Conservation (phyloP, 2,329 filamentous ascomycete genomes). For the Endocalyx cinctus region DNA sequence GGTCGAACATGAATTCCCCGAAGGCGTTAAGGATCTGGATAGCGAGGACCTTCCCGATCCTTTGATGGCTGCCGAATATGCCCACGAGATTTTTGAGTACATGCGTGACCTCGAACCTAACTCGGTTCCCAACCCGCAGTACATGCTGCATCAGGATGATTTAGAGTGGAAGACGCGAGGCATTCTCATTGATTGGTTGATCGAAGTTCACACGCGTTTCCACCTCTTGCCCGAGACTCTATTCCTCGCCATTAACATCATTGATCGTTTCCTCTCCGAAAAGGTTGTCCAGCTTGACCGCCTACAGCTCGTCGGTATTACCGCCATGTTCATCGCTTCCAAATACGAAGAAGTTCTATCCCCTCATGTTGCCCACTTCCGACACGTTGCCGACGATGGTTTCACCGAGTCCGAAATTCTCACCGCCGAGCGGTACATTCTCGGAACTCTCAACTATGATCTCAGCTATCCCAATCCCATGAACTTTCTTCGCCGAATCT, state of each 20-base stretch:
- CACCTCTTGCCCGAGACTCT: constrained; percentile 92
- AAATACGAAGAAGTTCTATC: constrained; percentile 99
- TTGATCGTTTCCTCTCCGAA: constrained; percentile 92
- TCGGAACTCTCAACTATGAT: constrained; percentile 89
- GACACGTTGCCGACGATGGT: constrained; percentile 92
- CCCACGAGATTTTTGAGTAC: constrained; percentile 96
- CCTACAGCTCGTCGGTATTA: constrained; percentile 93
- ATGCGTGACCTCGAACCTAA: constrained; percentile 78
- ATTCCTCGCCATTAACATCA: constrained; percentile 96
- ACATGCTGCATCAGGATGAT: constrained; percentile 92
- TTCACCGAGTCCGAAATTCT: constrained; percentile 94
- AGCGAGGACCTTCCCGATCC: constrained; percentile 87
- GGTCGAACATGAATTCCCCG: constrained; percentile 26
- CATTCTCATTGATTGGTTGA: constrained; percentile 95
- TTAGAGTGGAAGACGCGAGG: constrained; percentile 98
- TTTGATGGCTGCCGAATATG: constrained; percentile 96
- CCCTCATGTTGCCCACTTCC: constrained; percentile 94
- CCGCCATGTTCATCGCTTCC: constrained; percentile 98
- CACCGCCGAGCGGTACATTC: constrained; percentile 92
- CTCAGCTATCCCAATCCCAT: constrained; percentile 98
- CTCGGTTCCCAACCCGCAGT: constrained; percentile 79
- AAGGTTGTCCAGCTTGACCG: constrained; percentile 96
- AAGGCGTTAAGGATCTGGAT: constrained; percentile 64
- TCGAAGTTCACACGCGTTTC: constrained; percentile 97
- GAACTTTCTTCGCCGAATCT: constrained; percentile 98